A percentile compares a stretch with the other conserved stretches of the same genome.
Conservation (phyloP, 2,329 filamentous ascomycete genomes). For the Clarireedia monteithiana region DNA sequence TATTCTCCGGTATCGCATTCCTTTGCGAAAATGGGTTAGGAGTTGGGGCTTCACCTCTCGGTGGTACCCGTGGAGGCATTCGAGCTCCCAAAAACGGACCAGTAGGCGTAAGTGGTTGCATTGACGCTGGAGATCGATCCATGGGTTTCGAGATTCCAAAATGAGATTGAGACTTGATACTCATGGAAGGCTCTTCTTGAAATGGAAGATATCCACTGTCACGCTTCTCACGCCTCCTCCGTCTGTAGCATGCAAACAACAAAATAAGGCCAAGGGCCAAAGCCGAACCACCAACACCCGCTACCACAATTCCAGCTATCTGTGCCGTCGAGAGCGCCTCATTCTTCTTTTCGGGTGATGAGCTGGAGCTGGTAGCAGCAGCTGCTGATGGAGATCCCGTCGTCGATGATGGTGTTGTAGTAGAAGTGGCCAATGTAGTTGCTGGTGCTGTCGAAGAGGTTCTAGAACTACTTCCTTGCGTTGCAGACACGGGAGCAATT, state of each 20-base stretch:
- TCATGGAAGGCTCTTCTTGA: slow-evolving; percentile 22
- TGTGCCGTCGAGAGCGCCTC: slow-evolving; percentile 29
- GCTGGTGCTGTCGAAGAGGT: slow-evolving; percentile 14
- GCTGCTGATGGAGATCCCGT: slow-evolving; percentile 7
- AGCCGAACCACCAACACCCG: slow-evolving; percentile 40
- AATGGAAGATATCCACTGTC: slow-evolving; percentile 29
- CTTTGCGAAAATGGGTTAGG: slow-evolving; percentile 27
- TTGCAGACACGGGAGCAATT: slow-evolving; percentile 17
- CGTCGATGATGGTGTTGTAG: neutral
- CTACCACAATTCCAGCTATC: slow-evolving; percentile 51
- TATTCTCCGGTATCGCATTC: slow-evolving; percentile 23
- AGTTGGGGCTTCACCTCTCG: slow-evolving; percentile 7
- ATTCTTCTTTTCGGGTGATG: slow-evolving; percentile 10
- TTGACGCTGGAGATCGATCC: neutral
- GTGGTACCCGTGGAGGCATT: slow-evolving; percentile 22
- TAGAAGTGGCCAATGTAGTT: slow-evolving; percentile 9
- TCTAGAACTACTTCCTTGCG: slow-evolving; percentile 9
- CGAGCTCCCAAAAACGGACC: slow-evolving; percentile 14
- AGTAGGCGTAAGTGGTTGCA: slow-evolving; percentile 19
- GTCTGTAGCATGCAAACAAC: slow-evolving; percentile 29
- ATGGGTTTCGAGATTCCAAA: slow-evolving; percentile 3
- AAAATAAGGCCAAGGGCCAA: slow-evolving; percentile 41
- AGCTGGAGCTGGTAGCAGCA: slow-evolving; percentile 3
- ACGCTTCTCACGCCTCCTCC: slow-evolving; percentile 22
- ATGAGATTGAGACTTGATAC: slow-evolving; percentile 13